These are phyloP conservation scores for Geranomyces variabilis DNA, from an alignment of 192 early-diverging fungal genomes.

Conservation along the genomic window DNA sequence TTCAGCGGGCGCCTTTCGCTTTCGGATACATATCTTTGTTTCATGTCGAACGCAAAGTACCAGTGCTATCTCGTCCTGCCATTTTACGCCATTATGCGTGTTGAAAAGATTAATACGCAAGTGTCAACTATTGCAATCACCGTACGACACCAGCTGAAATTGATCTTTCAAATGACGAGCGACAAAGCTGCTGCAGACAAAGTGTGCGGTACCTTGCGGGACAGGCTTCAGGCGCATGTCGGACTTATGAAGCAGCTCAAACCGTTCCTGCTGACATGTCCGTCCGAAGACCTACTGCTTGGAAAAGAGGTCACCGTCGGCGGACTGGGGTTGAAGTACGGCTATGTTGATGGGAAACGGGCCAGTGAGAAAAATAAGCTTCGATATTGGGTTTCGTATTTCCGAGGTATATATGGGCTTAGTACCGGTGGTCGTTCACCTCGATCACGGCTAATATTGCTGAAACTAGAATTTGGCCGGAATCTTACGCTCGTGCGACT, in stretches of 20 bases:
- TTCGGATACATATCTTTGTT: slow-evolving; percentile 87
- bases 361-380: slow-evolving; percentile 74
- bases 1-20: slow-evolving; percentile 78
- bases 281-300: slow-evolving; percentile 76
- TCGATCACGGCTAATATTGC: too few species aligned
- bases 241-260: slow-evolving; percentile 78
- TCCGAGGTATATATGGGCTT: slow-evolving; percentile 15
- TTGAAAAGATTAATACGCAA: slow-evolving; percentile 80
- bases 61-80: slow-evolving; percentile 81
- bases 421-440: not conserved
- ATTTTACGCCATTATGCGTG: slow-evolving; percentile 86
- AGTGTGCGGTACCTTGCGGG: slow-evolving; percentile 79
- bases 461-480: slow-evolving; percentile 77
- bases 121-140: slow-evolving; percentile 79
- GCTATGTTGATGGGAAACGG: slow-evolving; percentile 71
- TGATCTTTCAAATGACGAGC: slow-evolving; percentile 80
- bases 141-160: slow-evolving; percentile 87
- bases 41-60: slow-evolving; percentile 68
- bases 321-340: slow-evolving; percentile 75
- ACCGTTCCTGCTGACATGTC: slow-evolving; percentile 74
- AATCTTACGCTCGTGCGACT: slow-evolving; percentile 83
- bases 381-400: slow-evolving; percentile 71
- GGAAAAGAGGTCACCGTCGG: slow-evolving; percentile 56
- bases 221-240: slow-evolving; percentile 72
- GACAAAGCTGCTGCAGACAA: slow-evolving; percentile 70